Evolutionary conservation across 1,284 basidiomycete genomes (phyloP).

Genomic region (Fomitiporia mediterranea): DNA sequence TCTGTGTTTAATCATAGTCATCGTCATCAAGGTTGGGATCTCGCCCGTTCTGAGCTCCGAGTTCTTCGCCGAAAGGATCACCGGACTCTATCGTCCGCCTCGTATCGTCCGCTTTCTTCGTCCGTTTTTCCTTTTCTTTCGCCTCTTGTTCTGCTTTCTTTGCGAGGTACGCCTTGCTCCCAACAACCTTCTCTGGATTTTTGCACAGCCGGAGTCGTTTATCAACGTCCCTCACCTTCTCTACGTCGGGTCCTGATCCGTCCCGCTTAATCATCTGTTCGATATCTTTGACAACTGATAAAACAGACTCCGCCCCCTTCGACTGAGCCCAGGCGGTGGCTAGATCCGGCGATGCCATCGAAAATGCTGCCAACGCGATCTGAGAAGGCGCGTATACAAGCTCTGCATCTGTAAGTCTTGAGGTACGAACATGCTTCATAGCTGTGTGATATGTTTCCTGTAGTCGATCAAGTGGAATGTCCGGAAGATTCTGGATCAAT

Average conservation of each 20-base stretch:
- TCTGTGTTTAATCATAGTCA: conserved; percentile 18
- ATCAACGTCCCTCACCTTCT: conserved; percentile 82
- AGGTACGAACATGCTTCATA: conserved; percentile 57
- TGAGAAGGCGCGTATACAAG: conserved; percentile 91
- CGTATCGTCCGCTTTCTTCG: conserved; percentile 55
- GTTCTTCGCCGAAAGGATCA: conserved; percentile 64
- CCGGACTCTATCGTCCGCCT: conserved; percentile 45
- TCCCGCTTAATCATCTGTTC: conserved; percentile 50
- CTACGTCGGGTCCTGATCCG: conserved; percentile 72
- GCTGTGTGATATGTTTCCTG: conserved; percentile 54
- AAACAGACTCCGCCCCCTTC: conserved; percentile 39
- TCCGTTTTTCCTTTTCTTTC: conserved; percentile 59
- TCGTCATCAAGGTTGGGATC: conserved; percentile 18
- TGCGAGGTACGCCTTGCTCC: conserved; percentile 72
- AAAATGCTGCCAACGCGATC: conserved; percentile 85
- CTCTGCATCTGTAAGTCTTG: conserved; percentile 88
- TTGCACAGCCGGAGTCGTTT: conserved; percentile 79
- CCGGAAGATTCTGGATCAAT: conserved; percentile 44
- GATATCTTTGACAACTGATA: conserved; percentile 46
- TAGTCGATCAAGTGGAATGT: conserved; percentile 39
- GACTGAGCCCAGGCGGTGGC: conserved; percentile 59
- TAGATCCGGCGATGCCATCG: conserved; percentile 56
- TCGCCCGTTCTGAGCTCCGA: conserved; percentile 32
- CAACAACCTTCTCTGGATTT: conserved; percentile 90
- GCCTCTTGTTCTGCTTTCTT: conserved; percentile 62